These are phyloP conservation scores for Streptanthus diversifolius DNA, from an alignment of 345 rosid genomes.

Conservation along the genomic window DNA sequence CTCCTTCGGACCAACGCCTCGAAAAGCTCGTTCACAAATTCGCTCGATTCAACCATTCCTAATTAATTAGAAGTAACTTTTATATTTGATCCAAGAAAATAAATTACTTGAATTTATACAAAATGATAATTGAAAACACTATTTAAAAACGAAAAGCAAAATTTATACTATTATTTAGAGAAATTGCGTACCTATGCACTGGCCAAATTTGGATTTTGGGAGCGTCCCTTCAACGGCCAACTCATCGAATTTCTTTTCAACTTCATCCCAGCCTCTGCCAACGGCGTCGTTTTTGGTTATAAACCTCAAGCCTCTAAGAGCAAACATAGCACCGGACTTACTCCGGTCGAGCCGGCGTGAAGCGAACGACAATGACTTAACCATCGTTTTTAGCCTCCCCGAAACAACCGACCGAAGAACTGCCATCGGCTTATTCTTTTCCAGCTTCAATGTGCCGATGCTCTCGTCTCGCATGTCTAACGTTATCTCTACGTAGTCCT, in stretches of 20 bases:
- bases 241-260: slow-evolving; percentile 53
- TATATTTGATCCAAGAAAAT: background rate
- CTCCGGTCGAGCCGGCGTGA: slow-evolving; percentile 43
- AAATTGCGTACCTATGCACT: slow-evolving; percentile 58
- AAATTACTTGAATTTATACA: background rate
- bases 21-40: slow-evolving; percentile 58
- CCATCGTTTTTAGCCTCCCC: slow-evolving; percentile 50
- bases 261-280: slow-evolving; percentile 56
- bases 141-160: background rate
- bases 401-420: slow-evolving; percentile 41
- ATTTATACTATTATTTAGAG: background rate
- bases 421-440: slow-evolving; percentile 18
- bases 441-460: slow-evolving; percentile 32
- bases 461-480: slow-evolving; percentile 48
- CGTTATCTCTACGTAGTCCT: slow-evolving; percentile 50
- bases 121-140: background rate
- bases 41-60: slow-evolving; percentile 80
- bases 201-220: slow-evolving; percentile 55
- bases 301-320: slow-evolving; percentile 61
- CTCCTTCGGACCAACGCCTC: slow-evolving; percentile 65
- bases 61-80: background rate
- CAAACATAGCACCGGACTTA: slow-evolving; percentile 68
- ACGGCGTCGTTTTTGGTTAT: slow-evolving; percentile 44
- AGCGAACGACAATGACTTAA: slow-evolving; percentile 37
- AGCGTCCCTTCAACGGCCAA: slow-evolving; percentile 51